Evolutionary conservation across 305 asterid genomes (phyloP).

Genomic region (Coffea humblotiana): DNA sequence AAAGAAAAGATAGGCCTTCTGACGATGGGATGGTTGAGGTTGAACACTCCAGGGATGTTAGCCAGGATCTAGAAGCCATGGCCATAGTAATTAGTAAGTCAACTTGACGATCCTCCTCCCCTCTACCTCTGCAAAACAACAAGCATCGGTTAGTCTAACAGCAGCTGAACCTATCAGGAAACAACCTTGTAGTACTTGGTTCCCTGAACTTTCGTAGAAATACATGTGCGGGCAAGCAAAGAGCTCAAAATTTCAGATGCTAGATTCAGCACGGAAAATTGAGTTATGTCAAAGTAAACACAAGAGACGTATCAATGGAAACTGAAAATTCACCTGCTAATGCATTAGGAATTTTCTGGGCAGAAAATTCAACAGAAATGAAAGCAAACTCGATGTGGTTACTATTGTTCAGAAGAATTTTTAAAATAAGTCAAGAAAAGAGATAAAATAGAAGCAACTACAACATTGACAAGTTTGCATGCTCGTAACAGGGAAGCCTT

Average conservation of each 20-base stretch:
- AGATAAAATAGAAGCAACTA: not conserved
- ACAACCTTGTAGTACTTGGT: not conserved
- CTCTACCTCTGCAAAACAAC: not conserved
- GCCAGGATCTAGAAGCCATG: constrained; percentile 40
- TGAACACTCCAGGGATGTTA: constrained; percentile 50
- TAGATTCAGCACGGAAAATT: not conserved
- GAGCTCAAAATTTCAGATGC: not conserved
- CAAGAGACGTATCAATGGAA: not conserved
- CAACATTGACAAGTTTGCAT: not conserved
- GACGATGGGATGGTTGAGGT: constrained; percentile 34
- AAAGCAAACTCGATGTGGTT: not conserved
- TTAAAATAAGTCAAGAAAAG: not conserved
- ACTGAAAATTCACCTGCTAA: not conserved
- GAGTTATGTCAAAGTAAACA: not conserved
- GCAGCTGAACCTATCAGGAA: not conserved
- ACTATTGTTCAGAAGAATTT: not conserved
- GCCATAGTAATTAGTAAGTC: not conserved
- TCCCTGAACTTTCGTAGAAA: not conserved
- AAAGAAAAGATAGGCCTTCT: constrained; percentile 20
- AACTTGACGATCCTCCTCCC: not conserved
- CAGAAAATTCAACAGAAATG: not conserved
- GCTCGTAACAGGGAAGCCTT: too few species aligned
- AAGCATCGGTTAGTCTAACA: not conserved
- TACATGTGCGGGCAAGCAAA: not conserved
- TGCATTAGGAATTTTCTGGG: not conserved